Conservation (phyloP, 1,284 basidiomycete species). For the Pyrrhoderma lamaoense region DNA sequence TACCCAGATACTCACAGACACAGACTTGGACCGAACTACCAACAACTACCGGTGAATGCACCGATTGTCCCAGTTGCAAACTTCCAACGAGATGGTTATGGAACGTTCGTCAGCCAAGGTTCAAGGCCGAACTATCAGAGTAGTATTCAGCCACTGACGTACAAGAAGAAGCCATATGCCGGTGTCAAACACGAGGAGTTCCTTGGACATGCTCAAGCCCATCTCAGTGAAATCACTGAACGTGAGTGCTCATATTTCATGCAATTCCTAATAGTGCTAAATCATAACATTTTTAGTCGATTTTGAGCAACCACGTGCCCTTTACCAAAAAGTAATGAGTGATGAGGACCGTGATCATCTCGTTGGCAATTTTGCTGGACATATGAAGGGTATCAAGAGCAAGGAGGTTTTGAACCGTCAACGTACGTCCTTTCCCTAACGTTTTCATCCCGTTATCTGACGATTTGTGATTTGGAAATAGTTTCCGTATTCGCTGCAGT, state of each 20-base stretch:
- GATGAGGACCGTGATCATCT: slow-evolving; percentile 63
- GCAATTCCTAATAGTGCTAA: not conserved
- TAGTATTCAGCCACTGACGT: slow-evolving; percentile 57
- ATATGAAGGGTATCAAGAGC: slow-evolving; percentile 63
- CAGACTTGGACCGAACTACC: slow-evolving; percentile 81
- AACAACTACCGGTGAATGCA: slow-evolving; percentile 86
- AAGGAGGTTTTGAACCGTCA: slow-evolving; percentile 59
- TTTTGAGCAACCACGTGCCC: slow-evolving; percentile 83
- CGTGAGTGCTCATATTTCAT: slow-evolving; percentile 40
- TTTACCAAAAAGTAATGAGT: slow-evolving; percentile 75
- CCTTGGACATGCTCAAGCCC: slow-evolving; percentile 63
- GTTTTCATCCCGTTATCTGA: not conserved
- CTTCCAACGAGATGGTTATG: slow-evolving; percentile 79
- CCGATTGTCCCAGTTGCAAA: slow-evolving; percentile 68
- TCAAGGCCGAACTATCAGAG: slow-evolving; percentile 82
- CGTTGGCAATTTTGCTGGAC: slow-evolving; percentile 70
- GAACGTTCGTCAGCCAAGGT: slow-evolving; percentile 74
- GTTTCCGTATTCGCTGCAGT: slow-evolving; percentile 79
- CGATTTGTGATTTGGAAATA: slow-evolving; percentile 26
- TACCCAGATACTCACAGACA: slow-evolving; percentile 94
- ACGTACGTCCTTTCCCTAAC: slow-evolving; percentile 38
- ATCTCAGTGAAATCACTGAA: slow-evolving; percentile 74
- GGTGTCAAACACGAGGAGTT: slow-evolving; percentile 64
- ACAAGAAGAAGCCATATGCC: slow-evolving; percentile 36
- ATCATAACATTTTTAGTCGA: slow-evolving; percentile 49